Evolutionary conservation across 805 yeast genomes (phyloP).

Genomic region (Lipomyces yamadae): DNA sequence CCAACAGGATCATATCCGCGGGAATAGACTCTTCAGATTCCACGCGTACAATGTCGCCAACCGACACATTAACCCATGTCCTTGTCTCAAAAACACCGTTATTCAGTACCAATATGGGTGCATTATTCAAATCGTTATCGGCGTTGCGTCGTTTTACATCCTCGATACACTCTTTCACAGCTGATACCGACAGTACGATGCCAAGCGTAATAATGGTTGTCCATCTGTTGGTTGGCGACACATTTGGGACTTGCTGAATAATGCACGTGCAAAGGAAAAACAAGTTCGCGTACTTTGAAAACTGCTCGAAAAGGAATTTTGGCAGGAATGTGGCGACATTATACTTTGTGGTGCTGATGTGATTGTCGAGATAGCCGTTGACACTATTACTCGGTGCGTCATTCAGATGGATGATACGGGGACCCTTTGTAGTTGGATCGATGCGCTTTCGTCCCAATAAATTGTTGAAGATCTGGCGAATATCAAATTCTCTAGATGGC

Average conservation of each 20-base stretch:
- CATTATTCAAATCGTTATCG: slow-evolving; percentile 85
- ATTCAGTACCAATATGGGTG: slow-evolving; percentile 70
- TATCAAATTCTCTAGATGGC: slow-evolving; percentile 22
- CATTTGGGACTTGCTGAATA: slow-evolving; percentile 96
- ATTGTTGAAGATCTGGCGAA: slow-evolving; percentile 15
- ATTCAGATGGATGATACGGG: slow-evolving; percentile 71
- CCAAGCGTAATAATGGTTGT: slow-evolving; percentile 92
- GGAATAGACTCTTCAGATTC: slow-evolving; percentile 90
- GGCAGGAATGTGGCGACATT: slow-evolving; percentile 92
- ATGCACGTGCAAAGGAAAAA: slow-evolving; percentile 90
- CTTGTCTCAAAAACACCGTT: slow-evolving; percentile 66
- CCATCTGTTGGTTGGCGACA: slow-evolving; percentile 92
- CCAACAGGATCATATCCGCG: slow-evolving; percentile 81
- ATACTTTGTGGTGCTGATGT: slow-evolving; percentile 93
- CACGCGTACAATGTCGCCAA: slow-evolving; percentile 89
- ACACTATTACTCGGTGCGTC: slow-evolving; percentile 60
- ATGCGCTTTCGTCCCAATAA: slow-evolving; percentile 41
- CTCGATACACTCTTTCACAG: slow-evolving; percentile 86
- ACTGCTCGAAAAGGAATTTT: slow-evolving; percentile 93
- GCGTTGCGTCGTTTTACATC: slow-evolving; percentile 87
- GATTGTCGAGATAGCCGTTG: slow-evolving; percentile 72
- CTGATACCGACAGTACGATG: slow-evolving; percentile 86
- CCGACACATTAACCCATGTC: slow-evolving; percentile 85
- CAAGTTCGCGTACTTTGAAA: slow-evolving; percentile 93
- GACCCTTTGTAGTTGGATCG: slow-evolving; percentile 50